Base-by-base conservation (phyloP, 768 basidiomycete genomes). In the Pleurotus platypus region DNA sequence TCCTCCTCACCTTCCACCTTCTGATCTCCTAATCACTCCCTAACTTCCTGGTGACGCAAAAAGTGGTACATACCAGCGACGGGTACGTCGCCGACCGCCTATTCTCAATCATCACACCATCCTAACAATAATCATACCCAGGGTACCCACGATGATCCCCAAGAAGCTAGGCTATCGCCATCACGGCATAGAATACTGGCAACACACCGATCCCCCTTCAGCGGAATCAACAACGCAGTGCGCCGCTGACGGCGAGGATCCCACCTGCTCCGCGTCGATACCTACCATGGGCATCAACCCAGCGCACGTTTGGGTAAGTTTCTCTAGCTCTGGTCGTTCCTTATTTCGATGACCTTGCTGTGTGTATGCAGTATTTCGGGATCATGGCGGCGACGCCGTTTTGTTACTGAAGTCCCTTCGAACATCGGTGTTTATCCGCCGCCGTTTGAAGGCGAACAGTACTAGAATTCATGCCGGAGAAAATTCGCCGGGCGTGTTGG, bases 131-230 rank as follows among this genome's bases (percentile, higher is more conserved):
- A 5, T 7, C 15, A 5, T 26, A 26, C 24, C 5, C 56, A 82
- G 82, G 4, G 80, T 82, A 8, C 79, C 81, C 1, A 83, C 80
- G 0, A 73, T 81, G 49, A 78, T 83, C 27, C 77, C 81, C 0
- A 74, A 61, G 3, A 62, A 62, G 2, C 59, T 82, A 7, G 81
- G 81, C 4, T 84, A 83, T 64, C 75, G 74, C 55, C 82, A 84
- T 56, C 81, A 83, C 57, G 81, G 82, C 77, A 59, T 66, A 30
- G 70, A 70, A 57, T 70, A 62, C 45, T 71, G 64, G 63, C 61
- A 67, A 37, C 55, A 55, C 49, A 37, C 60, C 4, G 69, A 70
- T 16, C 69, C 69, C 4, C 55, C 66, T 9, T 60, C 66, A 3
- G 57, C 66, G 5, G 13, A 57, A 13, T 65, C 64, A 1, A 66